Conservation (phyloP, 352 stramenopile species). For the Phytophthora cactorum region DNA sequence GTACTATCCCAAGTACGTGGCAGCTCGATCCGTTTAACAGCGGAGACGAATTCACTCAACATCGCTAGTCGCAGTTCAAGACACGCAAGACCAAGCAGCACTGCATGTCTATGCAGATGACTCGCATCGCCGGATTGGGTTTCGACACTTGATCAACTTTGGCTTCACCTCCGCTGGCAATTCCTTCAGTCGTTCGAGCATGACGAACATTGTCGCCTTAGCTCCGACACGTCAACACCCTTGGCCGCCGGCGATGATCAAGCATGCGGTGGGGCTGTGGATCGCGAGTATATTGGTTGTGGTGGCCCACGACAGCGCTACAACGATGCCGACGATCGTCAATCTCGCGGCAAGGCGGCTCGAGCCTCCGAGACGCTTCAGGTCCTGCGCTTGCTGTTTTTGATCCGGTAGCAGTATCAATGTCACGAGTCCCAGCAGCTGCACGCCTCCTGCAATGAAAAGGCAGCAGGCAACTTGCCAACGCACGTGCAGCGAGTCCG, state of each 20-base stretch:
- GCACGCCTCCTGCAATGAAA: slow-evolving; percentile 53
- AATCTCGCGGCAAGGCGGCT: slow-evolving; percentile 49
- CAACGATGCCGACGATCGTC: slow-evolving; percentile 44
- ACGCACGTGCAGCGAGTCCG: slow-evolving; percentile 63
- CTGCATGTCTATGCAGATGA: slow-evolving; percentile 27
- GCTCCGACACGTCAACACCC: slow-evolving; percentile 38
- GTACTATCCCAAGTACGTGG: slow-evolving; percentile 15
- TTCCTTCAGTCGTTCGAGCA: neutral
- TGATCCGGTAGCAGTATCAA: slow-evolving; percentile 66
- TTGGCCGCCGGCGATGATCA: slow-evolving; percentile 63
- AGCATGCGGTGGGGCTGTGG: slow-evolving; percentile 63
- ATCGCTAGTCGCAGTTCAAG: slow-evolving; percentile 5
- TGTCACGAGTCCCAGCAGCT: slow-evolving; percentile 53
- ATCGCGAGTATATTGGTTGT: slow-evolving; percentile 69
- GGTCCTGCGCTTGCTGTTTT: slow-evolving; percentile 63
- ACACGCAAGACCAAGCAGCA: slow-evolving; percentile 8
- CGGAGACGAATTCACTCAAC: slow-evolving; percentile 14
- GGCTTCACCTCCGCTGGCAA: neutral
- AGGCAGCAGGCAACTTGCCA: slow-evolving; percentile 66
- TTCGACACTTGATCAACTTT: slow-evolving; percentile 1
- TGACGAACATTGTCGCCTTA: neutral
- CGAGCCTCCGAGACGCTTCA: slow-evolving; percentile 59
- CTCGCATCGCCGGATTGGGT: slow-evolving; percentile 5
- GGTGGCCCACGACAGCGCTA: slow-evolving; percentile 56
- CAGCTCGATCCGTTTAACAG: slow-evolving; percentile 23